phyloP scores from a whole-genome alignment of 2,329 filamentous ascomycete genomes.

The Ilyonectria robusta region DNA sequence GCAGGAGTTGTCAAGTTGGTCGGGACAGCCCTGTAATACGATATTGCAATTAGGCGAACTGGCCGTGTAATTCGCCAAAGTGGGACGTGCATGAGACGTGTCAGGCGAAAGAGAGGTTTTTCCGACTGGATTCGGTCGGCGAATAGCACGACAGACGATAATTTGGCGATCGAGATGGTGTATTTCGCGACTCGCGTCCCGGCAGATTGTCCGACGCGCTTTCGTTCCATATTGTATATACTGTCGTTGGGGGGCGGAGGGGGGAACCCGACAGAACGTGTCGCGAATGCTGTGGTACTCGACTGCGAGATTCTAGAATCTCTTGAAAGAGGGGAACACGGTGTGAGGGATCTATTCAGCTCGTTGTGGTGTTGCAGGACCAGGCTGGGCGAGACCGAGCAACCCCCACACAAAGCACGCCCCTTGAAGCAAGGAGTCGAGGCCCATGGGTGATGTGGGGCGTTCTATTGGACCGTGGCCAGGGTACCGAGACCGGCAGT shows the following conservation, averaged over 20 bases:
- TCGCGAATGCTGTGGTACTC: no score
- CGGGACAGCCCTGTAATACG: not conserved
- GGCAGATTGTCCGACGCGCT: not conserved
- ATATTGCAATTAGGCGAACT: no score
- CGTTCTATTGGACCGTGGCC: not conserved
- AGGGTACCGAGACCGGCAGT: not conserved
- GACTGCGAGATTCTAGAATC: not conserved
- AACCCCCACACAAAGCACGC: not conserved
- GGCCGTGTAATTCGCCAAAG: no score
- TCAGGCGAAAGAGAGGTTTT: not conserved
- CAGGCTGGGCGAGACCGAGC: not conserved
- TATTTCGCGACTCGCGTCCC: not conserved
- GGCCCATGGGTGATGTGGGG: not conserved
- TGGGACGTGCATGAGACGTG: not conserved
- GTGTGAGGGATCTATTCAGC: not conserved
- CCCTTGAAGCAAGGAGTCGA: not conserved
- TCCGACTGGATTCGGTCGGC: not conserved
- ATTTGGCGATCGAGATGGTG: not conserved
- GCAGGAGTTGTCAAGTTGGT: not conserved
- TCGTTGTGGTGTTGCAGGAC: not conserved
- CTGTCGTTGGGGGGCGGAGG: not conserved
- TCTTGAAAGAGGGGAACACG: not conserved
- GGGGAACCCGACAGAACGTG: no score
- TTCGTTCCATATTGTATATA: not conserved
- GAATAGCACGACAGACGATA: not conserved